These are phyloP conservation scores for Primulina huaijiensis DNA, from an alignment of 257 asterid species.

Conservation along the genomic window DNA sequence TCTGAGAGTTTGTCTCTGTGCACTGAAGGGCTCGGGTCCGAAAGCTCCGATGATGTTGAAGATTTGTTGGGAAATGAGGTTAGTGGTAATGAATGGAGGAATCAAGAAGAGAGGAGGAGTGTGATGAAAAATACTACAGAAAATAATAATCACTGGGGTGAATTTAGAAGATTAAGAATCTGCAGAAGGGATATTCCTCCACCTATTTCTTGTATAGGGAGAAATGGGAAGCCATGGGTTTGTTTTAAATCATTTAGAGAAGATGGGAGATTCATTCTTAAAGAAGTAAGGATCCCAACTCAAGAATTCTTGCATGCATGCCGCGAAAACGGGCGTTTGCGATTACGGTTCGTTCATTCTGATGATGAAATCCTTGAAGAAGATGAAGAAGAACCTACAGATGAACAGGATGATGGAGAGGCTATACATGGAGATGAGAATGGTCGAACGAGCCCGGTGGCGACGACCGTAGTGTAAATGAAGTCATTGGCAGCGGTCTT, in stretches of 20 bases:
- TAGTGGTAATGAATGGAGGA: constrained; percentile 17
- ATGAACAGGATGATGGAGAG: constrained; percentile 15
- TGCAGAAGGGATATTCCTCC: constrained; percentile 55
- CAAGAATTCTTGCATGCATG: constrained; percentile 70
- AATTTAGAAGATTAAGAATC: constrained; percentile 38
- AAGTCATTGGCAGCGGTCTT: not conserved
- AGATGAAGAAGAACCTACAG: constrained; percentile 24
- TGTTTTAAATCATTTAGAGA: constrained; percentile 51
- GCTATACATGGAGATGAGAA: constrained; percentile 13
- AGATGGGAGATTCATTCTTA: constrained; percentile 77
- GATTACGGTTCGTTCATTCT: constrained; percentile 49
- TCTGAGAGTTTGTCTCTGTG: constrained; percentile 51
- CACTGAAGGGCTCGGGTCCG: constrained; percentile 73
- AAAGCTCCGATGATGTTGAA: constrained; percentile 58
- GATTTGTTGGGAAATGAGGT: constrained; percentile 35
- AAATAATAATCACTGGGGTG: constrained; percentile 26
- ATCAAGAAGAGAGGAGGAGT: constrained; percentile 24
- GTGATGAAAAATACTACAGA: constrained; percentile 18
- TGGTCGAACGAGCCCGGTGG: constrained; percentile 11
- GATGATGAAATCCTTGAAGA: constrained; percentile 54
- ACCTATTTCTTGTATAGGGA: constrained; percentile 76
- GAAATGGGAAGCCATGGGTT: constrained; percentile 73
- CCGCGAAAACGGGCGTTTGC: constrained; percentile 78
- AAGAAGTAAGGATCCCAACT: constrained; percentile 62
- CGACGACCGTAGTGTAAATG: not conserved